Percentiles rank a stretch among this genome's conserved stretches.
Evolutionary conservation across 495 filamentous ascomycete species (phyloP).

Genomic region (Podospora sp.): DNA sequence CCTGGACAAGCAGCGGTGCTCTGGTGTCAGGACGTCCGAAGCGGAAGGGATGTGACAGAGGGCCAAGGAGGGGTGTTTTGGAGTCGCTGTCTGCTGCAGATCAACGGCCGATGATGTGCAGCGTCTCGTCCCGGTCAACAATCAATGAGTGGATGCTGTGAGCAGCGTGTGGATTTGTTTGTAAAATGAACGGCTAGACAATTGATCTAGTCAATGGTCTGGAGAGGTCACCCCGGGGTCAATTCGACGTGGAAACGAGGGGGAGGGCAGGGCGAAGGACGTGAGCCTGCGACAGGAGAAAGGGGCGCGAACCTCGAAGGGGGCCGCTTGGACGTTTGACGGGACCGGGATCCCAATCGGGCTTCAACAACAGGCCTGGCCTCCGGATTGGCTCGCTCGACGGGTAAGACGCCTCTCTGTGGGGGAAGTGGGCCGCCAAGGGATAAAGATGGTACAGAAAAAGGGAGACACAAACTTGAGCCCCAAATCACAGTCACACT

Average conservation of each 20-base stretch:
- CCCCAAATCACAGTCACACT: background rate
- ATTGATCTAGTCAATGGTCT: slow-evolving; percentile 14
- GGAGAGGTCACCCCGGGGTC: slow-evolving; percentile 17
- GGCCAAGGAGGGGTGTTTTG: background rate
- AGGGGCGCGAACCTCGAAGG: slow-evolving; percentile 20
- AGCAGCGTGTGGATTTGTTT: background rate
- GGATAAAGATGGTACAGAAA: background rate
- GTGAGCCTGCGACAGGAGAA: slow-evolving; percentile 26
- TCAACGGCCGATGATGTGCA: background rate
- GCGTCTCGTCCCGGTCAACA: background rate
- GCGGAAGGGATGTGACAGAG: slow-evolving; percentile 30
- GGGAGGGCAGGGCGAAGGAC: slow-evolving; percentile 9
- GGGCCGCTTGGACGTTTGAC: slow-evolving; percentile 15
- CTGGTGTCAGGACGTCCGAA: slow-evolving; percentile 31
- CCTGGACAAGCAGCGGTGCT: slow-evolving; percentile 25
- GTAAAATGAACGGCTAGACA: slow-evolving; percentile 28
- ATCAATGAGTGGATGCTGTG: slow-evolving; percentile 17
- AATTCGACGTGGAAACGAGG: slow-evolving; percentile 13
- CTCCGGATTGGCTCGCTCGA: slow-evolving; percentile 11
- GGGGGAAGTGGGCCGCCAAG: slow-evolving; percentile 2
- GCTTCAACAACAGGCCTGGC: background rate
- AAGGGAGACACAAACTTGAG: background rate
- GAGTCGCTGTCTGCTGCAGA: background rate
- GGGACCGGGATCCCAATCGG: slow-evolving; percentile 9
- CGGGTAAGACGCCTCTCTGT: background rate